Base-by-base conservation (phyloP, 1,284 basidiomycete genomes). In the Rugosomyces carneus region DNA sequence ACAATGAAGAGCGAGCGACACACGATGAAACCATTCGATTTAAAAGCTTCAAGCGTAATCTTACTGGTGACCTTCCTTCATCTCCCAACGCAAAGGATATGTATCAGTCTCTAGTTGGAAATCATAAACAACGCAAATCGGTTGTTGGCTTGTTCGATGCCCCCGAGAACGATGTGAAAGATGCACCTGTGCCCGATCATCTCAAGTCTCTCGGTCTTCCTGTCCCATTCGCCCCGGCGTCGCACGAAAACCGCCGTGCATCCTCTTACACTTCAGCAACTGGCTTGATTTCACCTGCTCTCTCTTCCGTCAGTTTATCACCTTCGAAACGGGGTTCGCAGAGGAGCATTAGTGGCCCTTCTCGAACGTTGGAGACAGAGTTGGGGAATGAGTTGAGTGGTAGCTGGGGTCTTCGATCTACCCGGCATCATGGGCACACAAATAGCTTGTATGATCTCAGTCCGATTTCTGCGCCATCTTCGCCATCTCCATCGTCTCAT, bases 121-220 rank as follows among this genome's bases (percentile, higher is more conserved):
- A 54, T 13, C 42, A 51, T 5, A 63, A 59, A 46, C 52, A 66
- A n/a, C 75, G 84, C 42, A 81, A 77, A 53, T 78, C 78, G 6
- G 73, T 87, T 13, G 69, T 82, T 16, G 81, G 80, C 7, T 63
- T 86, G 6, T 87, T 88, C 52, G 78, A 80, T 50, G 56, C 62
- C 27, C 35, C 29, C 21, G 49, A 50, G 44, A 52, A 45, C 13
- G 44, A 54, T 29, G 37, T 43, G 26, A 38, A 48, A 41, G 44
- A 49, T 36, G 45, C 41, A 47, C 45, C 43, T 34, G 51, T 49
- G 15, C 52, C 44, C 44, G 44, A 50, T 26, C 42, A 55, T 26
- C 44, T 49, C 16, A 50, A 44, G 27, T 34, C 41, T 21, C 47
- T 50, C 36, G 46, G 50, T 32, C 48, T 60, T 16, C 56, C 60